A percentile compares a stretch with the other conserved stretches of the same genome.
Evolutionary conservation across 1,284 basidiomycete genomes (phyloP).

Genomic region (Rhodotorula sp.): DNA sequence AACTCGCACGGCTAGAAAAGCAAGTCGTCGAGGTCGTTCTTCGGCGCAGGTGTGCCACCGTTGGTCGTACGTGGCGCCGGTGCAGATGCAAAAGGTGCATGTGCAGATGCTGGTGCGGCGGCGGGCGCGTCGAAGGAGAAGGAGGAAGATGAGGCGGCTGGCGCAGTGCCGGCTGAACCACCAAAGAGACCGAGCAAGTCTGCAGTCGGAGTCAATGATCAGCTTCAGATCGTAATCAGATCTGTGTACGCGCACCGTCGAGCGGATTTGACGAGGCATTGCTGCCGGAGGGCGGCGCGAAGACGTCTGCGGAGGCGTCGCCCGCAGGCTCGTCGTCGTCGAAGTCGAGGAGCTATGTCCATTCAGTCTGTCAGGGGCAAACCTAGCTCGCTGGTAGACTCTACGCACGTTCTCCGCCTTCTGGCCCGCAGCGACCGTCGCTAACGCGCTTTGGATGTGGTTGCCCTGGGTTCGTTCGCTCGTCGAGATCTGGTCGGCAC

Average conservation of each 20-base stretch:
- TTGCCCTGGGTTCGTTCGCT: not conserved
- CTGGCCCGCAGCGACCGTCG: constrained; percentile 83
- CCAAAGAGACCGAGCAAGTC: constrained; percentile 44
- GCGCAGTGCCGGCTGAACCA: not conserved
- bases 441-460: constrained; percentile 57
- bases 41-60: not conserved
- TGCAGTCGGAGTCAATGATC: constrained; percentile 48
- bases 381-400: not conserved
- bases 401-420: constrained; percentile 73
- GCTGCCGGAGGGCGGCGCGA: constrained; percentile 27
- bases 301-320: constrained; percentile 51
- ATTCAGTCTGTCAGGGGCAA: too few relatives aligned
- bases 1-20: constrained; percentile 13
- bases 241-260: constrained; percentile 51
- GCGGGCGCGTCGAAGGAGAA: constrained; percentile 14
- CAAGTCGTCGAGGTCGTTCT: constrained; percentile 31
- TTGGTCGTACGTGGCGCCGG: not conserved
- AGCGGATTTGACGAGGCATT: constrained; percentile 65
- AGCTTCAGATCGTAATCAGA: not conserved
- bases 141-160: not conserved
- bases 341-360: constrained; percentile 70
- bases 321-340: constrained; percentile 76
- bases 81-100: not conserved
- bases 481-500: constrained; percentile 68
- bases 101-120: not conserved